phyloP scores from a whole-genome alignment of 441 rosid species.

The Syzygium malaccense region DNA sequence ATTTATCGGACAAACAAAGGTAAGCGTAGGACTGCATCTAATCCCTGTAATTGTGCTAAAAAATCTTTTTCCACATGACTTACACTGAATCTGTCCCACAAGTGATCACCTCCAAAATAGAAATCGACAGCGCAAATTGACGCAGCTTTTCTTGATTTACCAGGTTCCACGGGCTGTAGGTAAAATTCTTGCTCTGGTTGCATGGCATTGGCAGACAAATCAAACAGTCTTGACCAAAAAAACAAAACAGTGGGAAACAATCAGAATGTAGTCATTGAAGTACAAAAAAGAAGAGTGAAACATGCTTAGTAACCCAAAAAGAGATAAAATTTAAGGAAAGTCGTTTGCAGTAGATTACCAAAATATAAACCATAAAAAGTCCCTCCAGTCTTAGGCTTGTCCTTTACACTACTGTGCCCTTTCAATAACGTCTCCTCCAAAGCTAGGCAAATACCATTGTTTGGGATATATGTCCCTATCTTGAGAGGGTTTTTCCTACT shows the following conservation, averaged over 20 bases:
- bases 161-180: constrained; percentile 82
- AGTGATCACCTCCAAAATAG: constrained; percentile 82
- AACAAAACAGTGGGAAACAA: background rate
- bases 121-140: constrained; percentile 82
- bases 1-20: background rate
- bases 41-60: background rate
- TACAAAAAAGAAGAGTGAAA: background rate
- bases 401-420: background rate
- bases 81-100: constrained; percentile 96
- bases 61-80: constrained; percentile 23
- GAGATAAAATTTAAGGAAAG: background rate
- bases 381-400: background rate
- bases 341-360: background rate
- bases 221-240: constrained; percentile 55
- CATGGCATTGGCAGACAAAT: constrained; percentile 63
- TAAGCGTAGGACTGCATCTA: background rate
- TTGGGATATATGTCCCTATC: background rate
- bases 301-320: background rate
- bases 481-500: background rate
- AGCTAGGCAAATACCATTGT: background rate
- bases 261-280: background rate
- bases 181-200: constrained; percentile 94
- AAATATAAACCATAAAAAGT: background rate
- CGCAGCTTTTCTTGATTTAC: constrained; percentile 67
- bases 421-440: background rate